Evolutionary conservation across 2,329 filamentous ascomycete species (phyloP).

Genomic region (Talaromyces piceae): DNA sequence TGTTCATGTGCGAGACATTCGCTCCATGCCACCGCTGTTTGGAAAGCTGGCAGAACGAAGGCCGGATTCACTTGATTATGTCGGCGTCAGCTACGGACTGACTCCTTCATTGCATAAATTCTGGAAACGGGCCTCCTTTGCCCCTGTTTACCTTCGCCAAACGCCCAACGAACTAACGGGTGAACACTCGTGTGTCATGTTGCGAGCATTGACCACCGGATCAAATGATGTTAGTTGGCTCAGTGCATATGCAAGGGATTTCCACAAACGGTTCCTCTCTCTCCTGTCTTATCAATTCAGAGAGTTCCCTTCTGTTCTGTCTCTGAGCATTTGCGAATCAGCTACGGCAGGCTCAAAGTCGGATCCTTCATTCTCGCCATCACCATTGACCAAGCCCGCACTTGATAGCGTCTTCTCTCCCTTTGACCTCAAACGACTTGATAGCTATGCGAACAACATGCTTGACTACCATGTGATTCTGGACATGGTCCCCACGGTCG

Average conservation of each 20-base stretch:
- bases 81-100: conserved; percentile 92
- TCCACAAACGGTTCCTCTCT: conserved; percentile 86
- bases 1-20: conserved; percentile 82
- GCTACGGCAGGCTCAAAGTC: conserved; percentile 65
- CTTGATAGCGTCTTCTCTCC: conserved; percentile 75
- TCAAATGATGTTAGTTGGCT: conserved; percentile 72
- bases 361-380: conserved; percentile 48
- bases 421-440: conserved; percentile 89
- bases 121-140: conserved; percentile 84
- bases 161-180: conserved; percentile 94
- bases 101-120: conserved; percentile 86
- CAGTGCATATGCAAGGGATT: conserved; percentile 82
- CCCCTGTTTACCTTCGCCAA: conserved; percentile 87
- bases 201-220: conserved; percentile 61
- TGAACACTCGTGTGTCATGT: conserved; percentile 97
- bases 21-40: conserved; percentile 88
- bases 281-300: conserved; percentile 91
- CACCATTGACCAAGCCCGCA: conserved; percentile 61
- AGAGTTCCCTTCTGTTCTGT: conserved; percentile 66
- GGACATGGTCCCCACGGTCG: conserved; percentile 78
- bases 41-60: conserved; percentile 76
- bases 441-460: conserved; percentile 94
- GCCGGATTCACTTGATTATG: conserved; percentile 75
- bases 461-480: conserved; percentile 97
- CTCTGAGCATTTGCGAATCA: conserved; percentile 81